These are phyloP conservation scores for Malassezia slooffiae DNA, from an alignment of 1,284 basidiomycete species.

Conservation along the genomic window DNA sequence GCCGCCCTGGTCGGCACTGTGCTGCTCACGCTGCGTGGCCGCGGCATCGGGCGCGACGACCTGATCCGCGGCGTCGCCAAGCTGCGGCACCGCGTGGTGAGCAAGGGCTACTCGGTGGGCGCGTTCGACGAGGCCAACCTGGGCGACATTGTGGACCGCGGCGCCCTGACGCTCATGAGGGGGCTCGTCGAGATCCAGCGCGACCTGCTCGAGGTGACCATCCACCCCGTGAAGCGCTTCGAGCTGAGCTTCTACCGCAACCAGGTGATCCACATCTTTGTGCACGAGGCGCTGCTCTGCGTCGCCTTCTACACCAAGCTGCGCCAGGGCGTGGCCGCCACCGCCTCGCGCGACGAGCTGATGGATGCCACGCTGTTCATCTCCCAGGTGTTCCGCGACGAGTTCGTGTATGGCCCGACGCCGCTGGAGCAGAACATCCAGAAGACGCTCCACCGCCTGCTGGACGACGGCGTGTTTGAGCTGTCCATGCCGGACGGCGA, in stretches of 20 bases:
- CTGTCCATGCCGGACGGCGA: slow-evolving; percentile 8
- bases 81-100: slow-evolving; percentile 36
- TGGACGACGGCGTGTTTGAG: slow-evolving; percentile 15
- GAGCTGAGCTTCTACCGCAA: slow-evolving; percentile 48
- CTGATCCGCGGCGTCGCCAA: slow-evolving; percentile 44
- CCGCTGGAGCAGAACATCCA: slow-evolving; percentile 41
- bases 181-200: slow-evolving; percentile 39
- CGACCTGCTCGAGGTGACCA: slow-evolving; percentile 46
- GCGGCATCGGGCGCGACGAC: slow-evolving; percentile 45
- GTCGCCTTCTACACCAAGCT: slow-evolving; percentile 44
- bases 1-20: slow-evolving; percentile 46
- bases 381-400: slow-evolving; percentile 44
- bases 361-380: slow-evolving; percentile 39
- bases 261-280: slow-evolving; percentile 45
- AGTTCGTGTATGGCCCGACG: slow-evolving; percentile 46
- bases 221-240: slow-evolving; percentile 43
- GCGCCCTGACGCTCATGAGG: slow-evolving; percentile 42
- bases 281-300: slow-evolving; percentile 30
- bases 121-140: slow-evolving; percentile 42
- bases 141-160: slow-evolving; percentile 41
- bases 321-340: slow-evolving; percentile 45
- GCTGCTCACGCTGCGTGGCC: slow-evolving; percentile 45
- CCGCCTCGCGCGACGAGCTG: slow-evolving; percentile 24
- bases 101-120: slow-evolving; percentile 46
- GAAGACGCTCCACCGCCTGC: slow-evolving; percentile 15